phyloP scores from a whole-genome alignment of 2,329 filamentous ascomycete genomes.

The Hirsutella minnesotensis region DNA sequence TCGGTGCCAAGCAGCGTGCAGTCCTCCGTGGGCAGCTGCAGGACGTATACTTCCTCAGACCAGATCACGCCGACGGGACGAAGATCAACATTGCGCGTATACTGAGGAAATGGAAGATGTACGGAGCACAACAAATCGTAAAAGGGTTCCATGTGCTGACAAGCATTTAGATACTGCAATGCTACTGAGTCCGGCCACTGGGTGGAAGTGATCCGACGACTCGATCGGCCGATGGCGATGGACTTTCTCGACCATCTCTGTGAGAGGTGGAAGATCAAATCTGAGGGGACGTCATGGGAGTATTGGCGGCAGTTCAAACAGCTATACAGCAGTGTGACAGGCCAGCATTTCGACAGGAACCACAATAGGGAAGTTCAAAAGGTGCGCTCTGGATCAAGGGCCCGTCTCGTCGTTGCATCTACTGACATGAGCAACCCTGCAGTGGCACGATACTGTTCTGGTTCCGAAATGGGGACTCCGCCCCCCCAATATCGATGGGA shows the following conservation, averaged over 20 bases:
- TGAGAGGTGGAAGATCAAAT: slow-evolving; percentile 12
- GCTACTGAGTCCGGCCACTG: neutral
- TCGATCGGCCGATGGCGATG: slow-evolving; percentile 7
- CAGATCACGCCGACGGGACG: neutral
- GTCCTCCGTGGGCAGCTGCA: neutral
- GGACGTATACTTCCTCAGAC: neutral
- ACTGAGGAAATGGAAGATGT: neutral
- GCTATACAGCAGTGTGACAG: slow-evolving; percentile 12
- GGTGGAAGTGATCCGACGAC: neutral
- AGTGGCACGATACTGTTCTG: slow-evolving; percentile 7
- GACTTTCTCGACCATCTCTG: slow-evolving; percentile 15
- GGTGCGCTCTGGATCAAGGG: slow-evolving; percentile 5
- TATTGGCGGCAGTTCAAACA: slow-evolving; percentile 17
- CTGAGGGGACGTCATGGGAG: slow-evolving; percentile 9
- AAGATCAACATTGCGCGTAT: neutral
- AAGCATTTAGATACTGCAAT: neutral
- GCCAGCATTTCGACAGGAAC: slow-evolving; percentile 12
- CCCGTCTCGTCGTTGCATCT: slow-evolving; percentile 10
- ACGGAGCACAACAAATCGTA: neutral
- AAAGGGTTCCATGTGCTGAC: neutral
- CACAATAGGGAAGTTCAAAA: slow-evolving; percentile 15
- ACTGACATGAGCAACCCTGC: too few relatives aligned
- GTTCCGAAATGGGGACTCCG: slow-evolving; percentile 12
- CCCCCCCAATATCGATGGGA: slow-evolving; percentile 11
- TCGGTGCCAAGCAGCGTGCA: neutral